phyloP scores from a whole-genome alignment of 441 rosid genomes.

The Adansonia grandidieri region DNA sequence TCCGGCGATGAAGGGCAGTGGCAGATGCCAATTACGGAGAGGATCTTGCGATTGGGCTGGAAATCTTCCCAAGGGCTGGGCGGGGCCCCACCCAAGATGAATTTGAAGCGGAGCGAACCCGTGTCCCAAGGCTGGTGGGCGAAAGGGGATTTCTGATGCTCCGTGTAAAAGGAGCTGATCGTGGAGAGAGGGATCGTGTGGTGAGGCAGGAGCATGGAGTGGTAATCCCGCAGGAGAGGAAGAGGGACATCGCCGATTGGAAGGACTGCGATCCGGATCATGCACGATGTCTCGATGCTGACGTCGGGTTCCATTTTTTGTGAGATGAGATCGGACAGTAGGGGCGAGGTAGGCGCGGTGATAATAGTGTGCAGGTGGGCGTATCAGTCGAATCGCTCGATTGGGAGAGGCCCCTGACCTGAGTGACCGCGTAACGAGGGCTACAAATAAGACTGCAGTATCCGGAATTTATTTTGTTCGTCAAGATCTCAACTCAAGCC shows the following conservation, averaged over 20 bases:
- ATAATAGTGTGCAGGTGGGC: background rate
- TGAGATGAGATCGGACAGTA: background rate
- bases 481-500: too few species aligned
- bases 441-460: too few species aligned
- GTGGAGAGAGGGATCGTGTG: constrained; percentile 79
- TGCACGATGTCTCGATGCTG: constrained; percentile 81
- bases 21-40: constrained; percentile 84
- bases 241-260: constrained; percentile 81
- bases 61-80: constrained; percentile 99
- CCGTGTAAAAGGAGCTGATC: constrained; percentile 89
- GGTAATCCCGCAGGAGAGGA: constrained; percentile 70
- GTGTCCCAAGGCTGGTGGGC: constrained; percentile 90
- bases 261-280: constrained; percentile 87
- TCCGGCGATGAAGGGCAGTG: constrained; percentile 94
- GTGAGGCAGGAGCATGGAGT: constrained; percentile 77
- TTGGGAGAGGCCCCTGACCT: background rate
- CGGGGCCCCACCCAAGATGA: constrained; percentile 86
- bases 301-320: constrained; percentile 86
- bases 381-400: background rate
- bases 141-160: constrained; percentile 96
- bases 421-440: background rate
- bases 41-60: constrained; percentile 91
- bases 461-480: too few species aligned
- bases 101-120: constrained; percentile 84
- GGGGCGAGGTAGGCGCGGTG: background rate